These are phyloP conservation scores for Pseudopyricularia javanii DNA, from an alignment of 2,329 filamentous ascomycete genomes.

Conservation along the genomic window DNA sequence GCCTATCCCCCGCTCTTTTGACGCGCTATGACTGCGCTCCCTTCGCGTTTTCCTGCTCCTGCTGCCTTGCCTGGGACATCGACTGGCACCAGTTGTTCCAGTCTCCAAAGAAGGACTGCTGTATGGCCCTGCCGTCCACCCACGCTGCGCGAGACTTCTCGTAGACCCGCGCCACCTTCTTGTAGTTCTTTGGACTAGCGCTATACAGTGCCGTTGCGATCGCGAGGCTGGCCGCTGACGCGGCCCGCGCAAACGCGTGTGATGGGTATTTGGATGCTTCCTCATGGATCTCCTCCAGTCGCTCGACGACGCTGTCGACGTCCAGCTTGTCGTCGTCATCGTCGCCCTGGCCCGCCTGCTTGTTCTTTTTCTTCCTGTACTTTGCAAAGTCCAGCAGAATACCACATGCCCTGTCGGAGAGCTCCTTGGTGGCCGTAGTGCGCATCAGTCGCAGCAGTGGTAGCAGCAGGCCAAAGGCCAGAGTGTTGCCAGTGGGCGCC, in stretches of 20 bases:
- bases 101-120: slow-evolving; percentile 55
- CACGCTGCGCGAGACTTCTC: slow-evolving; percentile 46
- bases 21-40: not conserved
- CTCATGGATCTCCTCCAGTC: slow-evolving; percentile 54
- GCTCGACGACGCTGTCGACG: slow-evolving; percentile 32
- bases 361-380: slow-evolving; percentile 45
- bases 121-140: slow-evolving; percentile 45
- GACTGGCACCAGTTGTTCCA: slow-evolving; percentile 56
- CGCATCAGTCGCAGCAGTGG: slow-evolving; percentile 68
- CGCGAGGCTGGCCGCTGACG: slow-evolving; percentile 60
- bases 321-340: slow-evolving; percentile 24
- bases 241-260: slow-evolving; percentile 61
- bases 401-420: slow-evolving; percentile 61
- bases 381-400: slow-evolving; percentile 64
- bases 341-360: slow-evolving; percentile 28
- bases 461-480: slow-evolving; percentile 58
- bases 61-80: not conserved
- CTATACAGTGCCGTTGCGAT: slow-evolving; percentile 50
- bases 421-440: slow-evolving; percentile 63
- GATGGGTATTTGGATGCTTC: slow-evolving; percentile 45
- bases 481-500: slow-evolving; percentile 48
- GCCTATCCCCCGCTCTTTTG: not conserved
- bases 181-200: slow-evolving; percentile 37
- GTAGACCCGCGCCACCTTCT: slow-evolving; percentile 51
- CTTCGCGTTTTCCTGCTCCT: not conserved